phyloP scores from a whole-genome alignment of 495 filamentous ascomycete species.

The Neurospora sp. region DNA sequence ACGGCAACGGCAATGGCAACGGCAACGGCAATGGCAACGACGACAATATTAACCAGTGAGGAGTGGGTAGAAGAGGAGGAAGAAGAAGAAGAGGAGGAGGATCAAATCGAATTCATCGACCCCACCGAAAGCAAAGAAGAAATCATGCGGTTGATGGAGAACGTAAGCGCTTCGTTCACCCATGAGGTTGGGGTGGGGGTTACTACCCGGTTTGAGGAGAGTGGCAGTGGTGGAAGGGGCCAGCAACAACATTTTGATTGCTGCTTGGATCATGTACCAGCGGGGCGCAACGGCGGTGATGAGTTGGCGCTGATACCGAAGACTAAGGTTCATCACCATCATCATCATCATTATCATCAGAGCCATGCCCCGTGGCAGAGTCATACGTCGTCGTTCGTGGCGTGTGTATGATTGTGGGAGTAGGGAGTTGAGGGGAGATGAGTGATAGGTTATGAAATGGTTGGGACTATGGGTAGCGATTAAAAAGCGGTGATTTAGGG shows the following conservation, averaged over 20 bases:
- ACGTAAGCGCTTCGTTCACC: slow-evolving; percentile 30
- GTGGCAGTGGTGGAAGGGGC: background rate
- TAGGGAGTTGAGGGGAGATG: background rate
- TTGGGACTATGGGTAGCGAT: background rate
- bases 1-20: no score
- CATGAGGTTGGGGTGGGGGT: slow-evolving; percentile 20
- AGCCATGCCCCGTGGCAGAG: background rate
- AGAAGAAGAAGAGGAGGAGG: background rate
- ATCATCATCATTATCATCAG: background rate
- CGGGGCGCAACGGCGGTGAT: background rate
- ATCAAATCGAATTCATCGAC: slow-evolving; percentile 27
- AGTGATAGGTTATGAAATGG: background rate
- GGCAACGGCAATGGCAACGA: no score
- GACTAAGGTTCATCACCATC: slow-evolving; percentile 2
- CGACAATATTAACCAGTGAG: background rate
- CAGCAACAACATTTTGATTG: background rate
- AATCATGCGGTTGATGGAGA: slow-evolving; percentile 27
- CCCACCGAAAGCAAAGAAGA: slow-evolving; percentile 20
- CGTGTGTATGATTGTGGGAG: background rate
- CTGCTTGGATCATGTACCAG: background rate
- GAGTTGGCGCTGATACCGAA: slow-evolving; percentile 11
- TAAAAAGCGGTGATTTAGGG: background rate
- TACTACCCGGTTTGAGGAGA: background rate
- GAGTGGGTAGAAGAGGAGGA: background rate
- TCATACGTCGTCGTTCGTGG: background rate